Conservation (phyloP, 345 rosid species). For the Microcos paniculata region DNA sequence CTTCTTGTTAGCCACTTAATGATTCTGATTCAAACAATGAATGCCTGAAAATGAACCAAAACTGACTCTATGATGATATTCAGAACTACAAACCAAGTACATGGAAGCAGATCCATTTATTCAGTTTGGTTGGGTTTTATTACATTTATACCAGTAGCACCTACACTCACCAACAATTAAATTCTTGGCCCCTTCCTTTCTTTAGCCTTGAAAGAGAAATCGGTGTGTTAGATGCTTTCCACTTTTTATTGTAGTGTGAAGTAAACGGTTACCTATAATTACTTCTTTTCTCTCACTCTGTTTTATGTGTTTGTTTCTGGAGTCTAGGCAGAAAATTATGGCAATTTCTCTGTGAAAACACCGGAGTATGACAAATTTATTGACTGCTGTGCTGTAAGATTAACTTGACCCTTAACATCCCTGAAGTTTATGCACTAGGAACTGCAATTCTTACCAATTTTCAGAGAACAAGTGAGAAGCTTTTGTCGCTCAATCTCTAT, state of each 20-base stretch:
- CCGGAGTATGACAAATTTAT: neutral
- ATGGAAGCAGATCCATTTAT: neutral
- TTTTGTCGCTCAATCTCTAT: neutral
- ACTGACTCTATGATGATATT: neutral
- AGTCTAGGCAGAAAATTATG: too few species aligned
- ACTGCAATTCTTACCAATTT: neutral
- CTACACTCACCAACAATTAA: neutral
- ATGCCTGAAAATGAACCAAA: constrained; percentile 4
- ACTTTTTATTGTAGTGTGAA: neutral
- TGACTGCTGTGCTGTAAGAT: neutral
- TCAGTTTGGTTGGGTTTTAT: neutral
- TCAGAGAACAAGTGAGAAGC: neutral
- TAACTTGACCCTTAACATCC: neutral
- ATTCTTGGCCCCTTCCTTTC: neutral
- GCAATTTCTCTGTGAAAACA: neutral
- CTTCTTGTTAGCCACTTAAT: neutral
- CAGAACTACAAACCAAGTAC: neutral
- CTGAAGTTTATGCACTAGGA: neutral
- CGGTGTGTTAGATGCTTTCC: neutral
- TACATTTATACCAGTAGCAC: neutral
- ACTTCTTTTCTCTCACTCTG: neutral
- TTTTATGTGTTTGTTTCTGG: too few species aligned
- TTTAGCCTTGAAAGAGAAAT: neutral
- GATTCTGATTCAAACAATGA: neutral
- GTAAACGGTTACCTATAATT: neutral